Evolutionary conservation across 129 eudicot species (phyloP).

Genomic region (Chrysanthemum seticuspe): DNA sequence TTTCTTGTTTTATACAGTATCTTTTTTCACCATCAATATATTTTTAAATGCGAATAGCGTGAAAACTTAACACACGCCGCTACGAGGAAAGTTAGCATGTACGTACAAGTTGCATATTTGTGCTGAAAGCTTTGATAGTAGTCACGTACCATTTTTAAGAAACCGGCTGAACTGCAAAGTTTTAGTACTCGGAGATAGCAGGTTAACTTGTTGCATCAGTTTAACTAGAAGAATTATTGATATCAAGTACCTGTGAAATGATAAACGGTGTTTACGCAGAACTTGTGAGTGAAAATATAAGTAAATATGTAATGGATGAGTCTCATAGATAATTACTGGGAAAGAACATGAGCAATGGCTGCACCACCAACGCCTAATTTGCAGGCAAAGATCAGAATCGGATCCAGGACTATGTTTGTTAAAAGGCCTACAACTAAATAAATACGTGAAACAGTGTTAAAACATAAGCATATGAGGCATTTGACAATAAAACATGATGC

Average conservation of each 20-base stretch:
- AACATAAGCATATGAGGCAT: background rate
- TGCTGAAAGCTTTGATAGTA: background rate
- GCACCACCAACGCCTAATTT: conserved; percentile 71
- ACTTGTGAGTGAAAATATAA: background rate
- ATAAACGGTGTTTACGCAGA: conserved; percentile 12
- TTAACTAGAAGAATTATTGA: conserved; percentile 40
- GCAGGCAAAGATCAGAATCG: conserved; percentile 56
- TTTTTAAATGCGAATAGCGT: too few species aligned
- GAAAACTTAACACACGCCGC: too few species aligned
- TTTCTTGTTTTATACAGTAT: too few species aligned
- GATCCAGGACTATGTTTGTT: conserved; percentile 59
- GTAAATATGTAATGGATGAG: too few species aligned
- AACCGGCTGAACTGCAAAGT: conserved; percentile 50
- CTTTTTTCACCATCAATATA: too few species aligned
- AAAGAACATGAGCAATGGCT: conserved; percentile 80
- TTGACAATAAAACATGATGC: background rate
- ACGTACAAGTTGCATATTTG: too few species aligned
- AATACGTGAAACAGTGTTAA: background rate
- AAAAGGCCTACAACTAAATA: conserved; percentile 59
- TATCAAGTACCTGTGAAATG: conserved; percentile 48
- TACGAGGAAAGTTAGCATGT: too few species aligned
- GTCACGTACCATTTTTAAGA: conserved; percentile 53
- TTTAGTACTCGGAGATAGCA: conserved; percentile 52
- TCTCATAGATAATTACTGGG: conserved; percentile 50
- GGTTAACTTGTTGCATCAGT: conserved; percentile 45